A percentile compares a stretch with the other conserved stretches of the same genome.
phyloP scores from a whole-genome alignment of 2,329 filamentous ascomycete genomes.

The Aspergillus nomiae region DNA sequence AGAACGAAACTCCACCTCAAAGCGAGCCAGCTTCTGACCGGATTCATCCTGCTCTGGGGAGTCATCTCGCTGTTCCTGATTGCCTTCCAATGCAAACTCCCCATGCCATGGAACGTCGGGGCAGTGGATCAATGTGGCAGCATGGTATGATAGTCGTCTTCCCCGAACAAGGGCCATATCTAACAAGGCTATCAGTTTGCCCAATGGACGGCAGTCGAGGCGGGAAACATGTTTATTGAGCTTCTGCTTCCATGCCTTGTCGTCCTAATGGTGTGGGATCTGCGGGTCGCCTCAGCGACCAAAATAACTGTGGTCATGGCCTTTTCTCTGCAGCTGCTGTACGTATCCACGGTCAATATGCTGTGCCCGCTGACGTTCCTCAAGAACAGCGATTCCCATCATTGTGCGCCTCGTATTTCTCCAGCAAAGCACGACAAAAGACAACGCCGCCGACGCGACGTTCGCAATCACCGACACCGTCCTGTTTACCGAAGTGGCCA shows the following conservation, averaged over 20 bases:
- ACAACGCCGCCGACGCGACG: background rate
- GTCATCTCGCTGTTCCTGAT: background rate
- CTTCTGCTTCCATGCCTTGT: background rate
- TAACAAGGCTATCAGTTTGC: background rate
- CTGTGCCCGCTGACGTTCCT: background rate
- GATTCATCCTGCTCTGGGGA: background rate
- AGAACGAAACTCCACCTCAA: background rate
- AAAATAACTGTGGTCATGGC: constrained; percentile 1
- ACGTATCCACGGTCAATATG: background rate
- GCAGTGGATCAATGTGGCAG: background rate
- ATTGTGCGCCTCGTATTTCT: background rate
- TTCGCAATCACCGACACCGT: background rate
- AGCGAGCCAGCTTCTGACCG: background rate
- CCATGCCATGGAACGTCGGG: constrained; percentile 1
- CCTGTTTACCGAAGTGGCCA: constrained; percentile 2
- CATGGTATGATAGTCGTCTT: constrained; percentile 1
- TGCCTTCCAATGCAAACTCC: constrained; percentile 1
- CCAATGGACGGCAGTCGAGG: background rate
- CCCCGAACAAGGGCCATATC: background rate
- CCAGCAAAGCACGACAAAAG: background rate
- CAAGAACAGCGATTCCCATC: background rate
- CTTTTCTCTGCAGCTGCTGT: constrained; percentile 2
- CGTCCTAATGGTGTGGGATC: background rate
- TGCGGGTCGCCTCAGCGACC: background rate
- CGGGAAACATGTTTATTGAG: background rate